phyloP scores from a whole-genome alignment of 352 stramenopile species.

The Phytophthora chlamydospora region DNA sequence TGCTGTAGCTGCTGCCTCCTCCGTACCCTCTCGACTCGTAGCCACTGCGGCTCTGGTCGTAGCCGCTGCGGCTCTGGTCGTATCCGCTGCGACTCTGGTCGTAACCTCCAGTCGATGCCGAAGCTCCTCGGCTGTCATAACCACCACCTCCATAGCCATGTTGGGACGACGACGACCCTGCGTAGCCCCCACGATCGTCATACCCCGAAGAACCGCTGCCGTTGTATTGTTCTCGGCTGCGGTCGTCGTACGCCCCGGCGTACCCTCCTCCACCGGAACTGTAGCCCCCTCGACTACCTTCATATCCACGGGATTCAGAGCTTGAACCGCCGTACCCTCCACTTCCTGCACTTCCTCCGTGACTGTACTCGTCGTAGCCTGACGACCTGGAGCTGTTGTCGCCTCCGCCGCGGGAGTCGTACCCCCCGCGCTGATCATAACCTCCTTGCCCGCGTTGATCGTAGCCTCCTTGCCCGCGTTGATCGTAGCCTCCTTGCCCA shows the following conservation, averaged over 20 bases:
- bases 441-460: slow-evolving; percentile 2
- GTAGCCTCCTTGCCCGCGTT: not conserved
- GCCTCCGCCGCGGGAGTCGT: slow-evolving; percentile 6
- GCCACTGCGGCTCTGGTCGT: too few species aligned
- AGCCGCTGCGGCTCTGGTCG: too few species aligned
- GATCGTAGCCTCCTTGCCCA: slow-evolving; percentile 7
- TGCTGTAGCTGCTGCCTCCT: not conserved
- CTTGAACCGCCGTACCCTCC: not conserved
- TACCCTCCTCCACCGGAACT: too few species aligned
- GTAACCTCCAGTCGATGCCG: too few species aligned
- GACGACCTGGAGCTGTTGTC: slow-evolving; percentile 1
- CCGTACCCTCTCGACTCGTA: not conserved
- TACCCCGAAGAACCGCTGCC: slow-evolving; percentile 12
- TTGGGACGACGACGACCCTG: slow-evolving; percentile 1
- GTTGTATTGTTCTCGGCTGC: not conserved
- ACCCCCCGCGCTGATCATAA: slow-evolving; percentile 10
- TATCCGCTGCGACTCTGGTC: too few species aligned
- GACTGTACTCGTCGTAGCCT: slow-evolving; percentile 21
- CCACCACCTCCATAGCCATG: too few species aligned
- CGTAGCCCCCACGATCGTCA: slow-evolving; percentile 28
- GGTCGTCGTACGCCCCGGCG: slow-evolving; percentile 6
- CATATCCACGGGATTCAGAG: too few species aligned
- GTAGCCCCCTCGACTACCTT: too few species aligned
- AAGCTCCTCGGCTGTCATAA: too few species aligned
- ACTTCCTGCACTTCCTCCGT: slow-evolving; percentile 2